Percentiles rank a stretch among this genome's conserved stretches.
These are phyloP conservation scores for Puccinia triticina DNA, from an alignment of 1,284 basidiomycete genomes.

Conservation along the genomic window DNA sequence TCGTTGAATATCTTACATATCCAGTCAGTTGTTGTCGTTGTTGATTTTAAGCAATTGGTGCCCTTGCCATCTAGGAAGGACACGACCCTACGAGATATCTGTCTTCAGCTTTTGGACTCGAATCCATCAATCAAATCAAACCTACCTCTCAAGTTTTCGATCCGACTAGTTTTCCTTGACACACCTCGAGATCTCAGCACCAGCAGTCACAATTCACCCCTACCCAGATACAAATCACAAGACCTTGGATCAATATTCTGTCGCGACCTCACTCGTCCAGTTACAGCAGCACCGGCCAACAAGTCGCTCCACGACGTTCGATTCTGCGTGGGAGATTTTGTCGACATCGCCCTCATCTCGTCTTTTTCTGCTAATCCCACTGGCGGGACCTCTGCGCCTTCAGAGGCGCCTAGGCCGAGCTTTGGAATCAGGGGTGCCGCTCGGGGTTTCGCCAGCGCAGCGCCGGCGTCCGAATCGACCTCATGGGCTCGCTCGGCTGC, in stretches of 20 bases:
- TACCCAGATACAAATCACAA: conserved; percentile 36
- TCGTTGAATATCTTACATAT: not conserved
- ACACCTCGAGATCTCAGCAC: conserved; percentile 25
- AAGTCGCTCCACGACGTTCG: conserved; percentile 30
- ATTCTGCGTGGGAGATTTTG: conserved; percentile 46
- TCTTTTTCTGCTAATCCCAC: not conserved
- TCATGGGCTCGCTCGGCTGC: not conserved
- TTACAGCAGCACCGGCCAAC: not conserved
- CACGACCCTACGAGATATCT: conserved; percentile 48
- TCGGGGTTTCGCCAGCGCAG: not conserved
- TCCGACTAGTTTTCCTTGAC: conserved; percentile 43
- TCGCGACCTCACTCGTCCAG: conserved; percentile 29
- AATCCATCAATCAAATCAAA: conserved; percentile 24
- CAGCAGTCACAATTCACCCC: conserved; percentile 18
- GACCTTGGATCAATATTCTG: conserved; percentile 40
- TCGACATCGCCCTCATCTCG: conserved; percentile 40
- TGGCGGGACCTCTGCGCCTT: not conserved
- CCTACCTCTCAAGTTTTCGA: conserved; percentile 25
- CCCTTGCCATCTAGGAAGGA: conserved; percentile 21
- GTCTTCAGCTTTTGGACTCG: conserved; percentile 40
- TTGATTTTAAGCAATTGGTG: not conserved
- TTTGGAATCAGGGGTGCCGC: conserved; percentile 47
- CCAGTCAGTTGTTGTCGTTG: not conserved
- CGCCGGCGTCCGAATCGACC: not conserved
- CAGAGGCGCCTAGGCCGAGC: not conserved